Evolutionary conservation across 306 rosid genomes (phyloP), one percentile per base, ranked within the genome.

Genomic region (Ammopiptanthus mongolicus): DNA sequence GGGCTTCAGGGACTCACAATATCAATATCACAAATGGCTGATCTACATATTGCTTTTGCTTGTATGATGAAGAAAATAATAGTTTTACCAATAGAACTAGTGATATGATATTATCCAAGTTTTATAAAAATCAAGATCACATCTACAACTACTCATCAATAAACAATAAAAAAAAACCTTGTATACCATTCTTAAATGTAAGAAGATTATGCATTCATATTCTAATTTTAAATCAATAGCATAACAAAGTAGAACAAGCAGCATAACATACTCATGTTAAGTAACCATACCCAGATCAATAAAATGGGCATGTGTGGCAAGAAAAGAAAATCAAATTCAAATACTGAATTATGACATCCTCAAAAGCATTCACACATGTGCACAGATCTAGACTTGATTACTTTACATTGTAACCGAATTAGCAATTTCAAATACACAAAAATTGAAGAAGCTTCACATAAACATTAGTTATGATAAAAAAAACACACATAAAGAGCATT

Each of bases 371-470:
- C 58, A 53, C 67, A 86, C 53, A 65, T 70, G 23, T 70, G 53
- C 64, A 50, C 82, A 79, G 89, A 91, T 88, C 88, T 53, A 19
- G 6, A 57, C 39, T 37, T 25, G 36, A 4, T 31, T 11, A 29
- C 11, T 17, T 18, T 37, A 79, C 44, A 74, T 25, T 21, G 60
- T 12, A 72, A 39, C 1, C 17, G 5, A 56, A 41, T 5, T 4
- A 52, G 64, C 60, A 71, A 65, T 69, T 69, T 22, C 5, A 51
- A 52, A 2, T 28, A 21, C 66, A 74, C 44, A 21, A 48, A 71
- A 74, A 60, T 28, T 23, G 31, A 71, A 51, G 17, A 53, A 57
- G 28, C 22, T 37, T 64, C 11, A 28, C 59, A 48, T 23, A 23
- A 42, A 34, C 19, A 41, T 12, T 3, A 48, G 23, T 67, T 55